Conservation (phyloP, 1,284 basidiomycete genomes). For the Mrakiaceae sp. region DNA sequence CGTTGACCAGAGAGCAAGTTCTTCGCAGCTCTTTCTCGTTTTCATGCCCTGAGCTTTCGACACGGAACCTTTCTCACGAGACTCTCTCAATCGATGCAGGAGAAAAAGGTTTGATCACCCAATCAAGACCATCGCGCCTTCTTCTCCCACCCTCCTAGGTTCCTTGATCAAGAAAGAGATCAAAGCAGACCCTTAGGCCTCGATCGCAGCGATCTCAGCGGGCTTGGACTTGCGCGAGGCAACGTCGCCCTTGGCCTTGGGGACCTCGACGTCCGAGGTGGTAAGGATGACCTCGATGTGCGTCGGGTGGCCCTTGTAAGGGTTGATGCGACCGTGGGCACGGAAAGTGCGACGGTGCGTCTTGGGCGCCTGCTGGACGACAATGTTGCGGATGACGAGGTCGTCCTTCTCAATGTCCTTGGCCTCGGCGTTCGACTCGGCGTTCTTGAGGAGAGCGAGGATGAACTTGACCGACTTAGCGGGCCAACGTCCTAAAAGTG, state of each 20-base stretch:
- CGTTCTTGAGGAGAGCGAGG: constrained; percentile 91
- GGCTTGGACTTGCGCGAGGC: constrained; percentile 30
- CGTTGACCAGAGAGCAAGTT: too few species aligned
- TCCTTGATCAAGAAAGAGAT: too few species aligned
- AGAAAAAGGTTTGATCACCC: too few species aligned
- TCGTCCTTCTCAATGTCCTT: constrained; percentile 92
- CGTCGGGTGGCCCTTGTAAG: constrained; percentile 81
- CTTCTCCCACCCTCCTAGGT: too few species aligned
- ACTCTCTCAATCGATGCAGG: too few species aligned
- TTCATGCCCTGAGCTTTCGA: too few species aligned
- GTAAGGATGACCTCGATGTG: constrained; percentile 91
- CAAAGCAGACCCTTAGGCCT: constrained; percentile 28
- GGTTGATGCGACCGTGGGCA: constrained; percentile 90
- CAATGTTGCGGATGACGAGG: constrained; percentile 90
- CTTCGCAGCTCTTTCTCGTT: too few species aligned
- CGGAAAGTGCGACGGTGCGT: constrained; percentile 99
- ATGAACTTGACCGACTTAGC: constrained; percentile 98
- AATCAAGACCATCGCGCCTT: too few species aligned
- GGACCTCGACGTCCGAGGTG: constrained; percentile 65
- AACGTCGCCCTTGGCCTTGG: constrained; percentile 75
- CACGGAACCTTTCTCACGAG: too few species aligned
- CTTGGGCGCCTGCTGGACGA: constrained; percentile 98
- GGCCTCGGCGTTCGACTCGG: constrained; percentile 96
- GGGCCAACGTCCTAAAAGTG: constrained; percentile 83
- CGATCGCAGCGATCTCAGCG: constrained; percentile 35